Conservation (phyloP, 306 rosid species). For the Casuarina cunninghamiana region DNA sequence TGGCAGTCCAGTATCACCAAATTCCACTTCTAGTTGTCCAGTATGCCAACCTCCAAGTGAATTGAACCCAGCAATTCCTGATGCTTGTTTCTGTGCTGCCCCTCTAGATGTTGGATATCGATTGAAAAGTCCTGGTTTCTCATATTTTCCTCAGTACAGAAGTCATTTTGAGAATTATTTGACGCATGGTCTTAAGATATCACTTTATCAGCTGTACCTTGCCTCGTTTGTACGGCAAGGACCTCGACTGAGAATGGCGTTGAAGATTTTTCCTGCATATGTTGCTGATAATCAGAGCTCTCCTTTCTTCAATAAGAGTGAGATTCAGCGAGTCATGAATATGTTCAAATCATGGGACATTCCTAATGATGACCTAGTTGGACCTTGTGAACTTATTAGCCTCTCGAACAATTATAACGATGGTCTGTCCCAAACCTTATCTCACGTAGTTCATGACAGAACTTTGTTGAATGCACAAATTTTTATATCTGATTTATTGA, state of each 20-base stretch:
- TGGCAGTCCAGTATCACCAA: conserved; percentile 21
- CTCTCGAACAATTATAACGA: conserved; percentile 44
- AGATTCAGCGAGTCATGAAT: conserved; percentile 51
- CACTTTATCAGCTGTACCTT: conserved; percentile 54
- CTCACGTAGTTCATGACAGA: conserved; percentile 19
- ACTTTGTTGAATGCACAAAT: conserved; percentile 16
- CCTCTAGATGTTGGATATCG: conserved; percentile 72
- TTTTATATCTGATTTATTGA: conserved; percentile 5
- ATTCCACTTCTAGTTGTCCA: conserved; percentile 34
- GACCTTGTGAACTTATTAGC: conserved; percentile 73
- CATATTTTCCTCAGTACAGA: conserved; percentile 54
- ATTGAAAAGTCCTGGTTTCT: conserved; percentile 90
- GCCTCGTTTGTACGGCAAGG: conserved; percentile 57
- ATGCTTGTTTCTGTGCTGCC: conserved; percentile 59
- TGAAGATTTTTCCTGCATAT: conserved; percentile 68
- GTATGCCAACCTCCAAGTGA: conserved; percentile 70
- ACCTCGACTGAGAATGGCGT: conserved; percentile 66
- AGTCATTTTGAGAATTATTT: conserved; percentile 41
- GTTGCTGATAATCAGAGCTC: conserved; percentile 18
- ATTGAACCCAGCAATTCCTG: conserved; percentile 35
- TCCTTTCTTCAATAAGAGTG: conserved; percentile 45
- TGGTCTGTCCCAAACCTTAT: conserved; percentile 55
- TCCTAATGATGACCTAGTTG: conserved; percentile 51
- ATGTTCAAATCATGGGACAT: conserved; percentile 69
- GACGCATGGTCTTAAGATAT: conserved; percentile 43